These are phyloP conservation scores for Penicillium fimorum DNA, from an alignment of 495 filamentous ascomycete species.

Conservation along the genomic window DNA sequence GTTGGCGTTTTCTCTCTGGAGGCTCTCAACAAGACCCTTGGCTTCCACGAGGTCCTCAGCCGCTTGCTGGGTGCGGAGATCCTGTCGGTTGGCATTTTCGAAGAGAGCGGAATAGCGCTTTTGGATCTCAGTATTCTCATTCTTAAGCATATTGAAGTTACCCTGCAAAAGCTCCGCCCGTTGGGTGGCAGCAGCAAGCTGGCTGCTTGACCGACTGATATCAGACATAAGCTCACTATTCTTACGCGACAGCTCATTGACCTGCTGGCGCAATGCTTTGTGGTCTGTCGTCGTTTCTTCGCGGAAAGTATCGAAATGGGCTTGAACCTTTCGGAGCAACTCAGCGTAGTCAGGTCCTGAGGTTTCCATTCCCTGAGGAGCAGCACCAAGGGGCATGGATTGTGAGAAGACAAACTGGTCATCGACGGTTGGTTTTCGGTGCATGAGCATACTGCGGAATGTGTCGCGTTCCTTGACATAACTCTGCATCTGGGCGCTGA, in stretches of 20 bases:
- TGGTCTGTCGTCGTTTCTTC: slow-evolving; percentile 79
- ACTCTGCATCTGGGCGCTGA: slow-evolving; percentile 78
- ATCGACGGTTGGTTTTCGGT: slow-evolving; percentile 59
- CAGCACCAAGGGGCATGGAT: slow-evolving; percentile 51
- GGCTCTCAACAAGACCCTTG: slow-evolving; percentile 74
- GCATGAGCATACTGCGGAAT: slow-evolving; percentile 88
- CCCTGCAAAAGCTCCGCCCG: slow-evolving; percentile 87
- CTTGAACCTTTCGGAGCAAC: slow-evolving; percentile 78
- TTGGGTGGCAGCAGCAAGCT: slow-evolving; percentile 75
- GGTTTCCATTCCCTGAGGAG: slow-evolving; percentile 40
- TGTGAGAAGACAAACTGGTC: slow-evolving; percentile 68
- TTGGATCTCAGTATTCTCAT: slow-evolving; percentile 79
- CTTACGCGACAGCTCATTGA: slow-evolving; percentile 75
- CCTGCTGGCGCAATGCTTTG: slow-evolving; percentile 78
- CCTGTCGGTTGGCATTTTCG: slow-evolving; percentile 83
- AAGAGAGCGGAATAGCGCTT: slow-evolving; percentile 71
- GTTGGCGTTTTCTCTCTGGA: slow-evolving; percentile 88
- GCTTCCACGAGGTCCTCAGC: slow-evolving; percentile 91
- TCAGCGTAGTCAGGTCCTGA: slow-evolving; percentile 62
- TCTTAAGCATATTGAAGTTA: slow-evolving; percentile 78
- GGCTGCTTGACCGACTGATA: slow-evolving; percentile 70
- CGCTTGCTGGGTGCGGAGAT: slow-evolving; percentile 83
- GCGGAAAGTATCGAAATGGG: slow-evolving; percentile 85
- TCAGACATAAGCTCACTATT: slow-evolving; percentile 80
- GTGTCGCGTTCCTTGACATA: slow-evolving; percentile 95